Evolutionary conservation across 495 filamentous ascomycete genomes (phyloP).

Genomic region (Penicillium cosmopolitanum): DNA sequence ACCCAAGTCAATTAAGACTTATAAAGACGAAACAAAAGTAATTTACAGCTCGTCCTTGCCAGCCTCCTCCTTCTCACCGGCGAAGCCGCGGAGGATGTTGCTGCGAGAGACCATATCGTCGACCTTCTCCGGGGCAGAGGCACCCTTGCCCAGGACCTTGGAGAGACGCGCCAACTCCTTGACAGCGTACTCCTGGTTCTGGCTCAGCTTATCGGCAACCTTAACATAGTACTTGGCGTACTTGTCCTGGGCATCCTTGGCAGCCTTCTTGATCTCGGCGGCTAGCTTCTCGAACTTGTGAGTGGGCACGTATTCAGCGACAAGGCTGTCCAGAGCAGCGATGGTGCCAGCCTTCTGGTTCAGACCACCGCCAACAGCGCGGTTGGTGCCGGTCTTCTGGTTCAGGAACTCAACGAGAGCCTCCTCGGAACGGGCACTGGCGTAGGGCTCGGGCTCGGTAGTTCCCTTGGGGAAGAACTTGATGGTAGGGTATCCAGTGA

Average conservation of each 20-base stretch:
- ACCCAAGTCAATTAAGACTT: slow-evolving; percentile 8
- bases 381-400: slow-evolving; percentile 85
- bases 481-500: slow-evolving; percentile 91
- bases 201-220: slow-evolving; percentile 79
- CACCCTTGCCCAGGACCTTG: slow-evolving; percentile 82
- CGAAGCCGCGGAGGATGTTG: slow-evolving; percentile 86
- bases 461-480: slow-evolving; percentile 96
- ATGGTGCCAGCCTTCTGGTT: slow-evolving; percentile 82
- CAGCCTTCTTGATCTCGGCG: slow-evolving; percentile 70
- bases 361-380: slow-evolving; percentile 78
- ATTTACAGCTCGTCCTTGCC: slow-evolving; percentile 68
- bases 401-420: slow-evolving; percentile 85
- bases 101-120: slow-evolving; percentile 86
- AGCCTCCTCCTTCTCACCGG: slow-evolving; percentile 44
- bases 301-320: slow-evolving; percentile 63
- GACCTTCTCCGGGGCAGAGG: slow-evolving; percentile 79
- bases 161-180: slow-evolving; percentile 86
- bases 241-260: slow-evolving; percentile 70
- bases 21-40: slow-evolving; percentile 10
- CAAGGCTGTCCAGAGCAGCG: slow-evolving; percentile 71
- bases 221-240: slow-evolving; percentile 94
- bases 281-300: slow-evolving; percentile 59
- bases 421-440: slow-evolving; percentile 75
- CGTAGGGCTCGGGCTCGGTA: slow-evolving; percentile 71
- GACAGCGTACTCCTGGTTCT: slow-evolving; percentile 74